Base-by-base conservation (phyloP, 78 protist genomes). In the Trichosphaerium sp. region DNA sequence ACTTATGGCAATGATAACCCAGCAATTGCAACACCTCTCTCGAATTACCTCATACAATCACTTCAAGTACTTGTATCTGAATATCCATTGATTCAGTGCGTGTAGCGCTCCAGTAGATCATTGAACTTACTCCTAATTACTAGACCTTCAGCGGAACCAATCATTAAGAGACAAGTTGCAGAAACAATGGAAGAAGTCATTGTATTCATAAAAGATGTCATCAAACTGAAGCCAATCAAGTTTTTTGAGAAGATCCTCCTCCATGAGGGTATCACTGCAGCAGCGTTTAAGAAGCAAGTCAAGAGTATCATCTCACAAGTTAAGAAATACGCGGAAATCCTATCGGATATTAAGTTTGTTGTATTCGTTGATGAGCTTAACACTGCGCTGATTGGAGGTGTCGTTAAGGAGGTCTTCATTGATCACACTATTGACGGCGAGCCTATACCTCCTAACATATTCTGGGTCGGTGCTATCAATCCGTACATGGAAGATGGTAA, bases 401-500 rank as follows among this genome's bases (percentile, higher is more conserved):
- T 80, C 23, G 65, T 80, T 44, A 74, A 68, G 48, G 85, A 80
- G 37, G 35, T 80, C 15, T 80, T 80, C 43, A 74, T 65, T 47
- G 85, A 80, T 69, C 73, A 74, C 21, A 62, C 75, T 2, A 8
- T 78, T 32, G 84, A 78, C 64, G 84, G 84, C 21, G 47, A 38
- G 26, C 25, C 25, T 8, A 18, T 64, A 0, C 2, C 28, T 28
- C 48, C 73, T 11, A 69, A 78, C 29, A 78, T 78, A 11, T 67
- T 69, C 25, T 73, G 65, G 60, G 71, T 80, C 26, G 85, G 79
- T 38, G 85, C 81, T 28, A 67, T 72, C 77, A 80, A 80, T n/a
- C n/a, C n/a, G n/a, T n/a, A n/a, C n/a, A n/a, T n/a, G n/a, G n/a
- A n/a, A n/a, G n/a, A n/a, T n/a, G n/a, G n/a, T n/a, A n/a, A n/a